phyloP scores from a whole-genome alignment of 192 early-diverging fungal species.

The Coemansia sp. region DNA sequence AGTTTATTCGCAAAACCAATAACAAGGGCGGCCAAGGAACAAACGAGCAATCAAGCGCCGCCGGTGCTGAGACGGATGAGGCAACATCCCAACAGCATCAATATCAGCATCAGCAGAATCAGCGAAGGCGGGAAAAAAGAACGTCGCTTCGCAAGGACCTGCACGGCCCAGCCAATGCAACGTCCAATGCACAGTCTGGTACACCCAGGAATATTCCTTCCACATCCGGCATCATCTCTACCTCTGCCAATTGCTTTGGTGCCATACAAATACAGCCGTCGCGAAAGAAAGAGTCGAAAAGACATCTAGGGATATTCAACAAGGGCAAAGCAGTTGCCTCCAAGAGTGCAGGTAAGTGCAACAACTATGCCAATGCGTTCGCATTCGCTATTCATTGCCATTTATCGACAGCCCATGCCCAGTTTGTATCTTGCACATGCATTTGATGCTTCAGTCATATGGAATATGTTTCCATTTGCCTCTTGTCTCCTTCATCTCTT shows the following conservation, averaged over 20 bases:
- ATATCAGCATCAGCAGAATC: constrained; percentile 1
- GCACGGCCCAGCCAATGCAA: constrained; percentile 13
- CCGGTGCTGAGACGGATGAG: background rate
- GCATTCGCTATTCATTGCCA: background rate
- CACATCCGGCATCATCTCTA: background rate
- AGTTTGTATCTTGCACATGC: background rate
- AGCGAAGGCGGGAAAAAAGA: constrained; percentile 12
- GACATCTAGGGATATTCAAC: constrained; percentile 46
- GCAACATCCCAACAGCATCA: background rate
- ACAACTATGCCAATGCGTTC: background rate
- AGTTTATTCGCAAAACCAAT: constrained; percentile 2
- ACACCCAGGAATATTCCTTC: background rate
- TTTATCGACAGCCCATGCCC: background rate
- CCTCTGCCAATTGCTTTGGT: constrained; percentile 6
- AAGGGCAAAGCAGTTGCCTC: constrained; percentile 51
- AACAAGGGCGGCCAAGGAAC: background rate
- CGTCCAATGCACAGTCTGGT: background rate
- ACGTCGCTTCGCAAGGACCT: constrained; percentile 25
- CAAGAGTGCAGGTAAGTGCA: constrained; percentile 28
- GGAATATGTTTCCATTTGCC: background rate
- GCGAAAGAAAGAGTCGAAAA: constrained; percentile 6
- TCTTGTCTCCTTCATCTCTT: background rate
- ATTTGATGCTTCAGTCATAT: background rate
- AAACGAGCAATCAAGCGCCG: background rate
- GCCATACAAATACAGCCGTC: constrained; percentile 25